Conservation (phyloP, 1,284 basidiomycete genomes). For the Moesziomyces sp. region DNA sequence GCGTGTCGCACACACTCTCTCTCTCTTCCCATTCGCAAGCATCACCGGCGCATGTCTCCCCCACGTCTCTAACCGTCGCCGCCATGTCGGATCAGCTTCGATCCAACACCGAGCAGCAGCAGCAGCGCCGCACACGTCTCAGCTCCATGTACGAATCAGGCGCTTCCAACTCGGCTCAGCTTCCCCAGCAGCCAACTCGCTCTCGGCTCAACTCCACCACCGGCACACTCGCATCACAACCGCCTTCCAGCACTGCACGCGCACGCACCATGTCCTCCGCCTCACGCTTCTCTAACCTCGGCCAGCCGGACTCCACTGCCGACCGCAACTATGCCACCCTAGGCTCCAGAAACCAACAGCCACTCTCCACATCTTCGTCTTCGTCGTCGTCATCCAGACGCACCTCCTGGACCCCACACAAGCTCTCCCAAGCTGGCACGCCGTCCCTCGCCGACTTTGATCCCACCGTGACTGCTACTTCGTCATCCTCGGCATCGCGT, state of each 20-base stretch:
- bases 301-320: constrained; percentile 1
- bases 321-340: constrained; percentile 28
- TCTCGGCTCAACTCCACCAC: constrained; percentile 5
- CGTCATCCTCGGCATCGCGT: constrained; percentile 8
- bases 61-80: not conserved
- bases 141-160: constrained; percentile 24
- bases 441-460: constrained; percentile 27
- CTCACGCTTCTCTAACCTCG: not conserved
- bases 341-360: constrained; percentile 10
- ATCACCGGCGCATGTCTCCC: constrained; percentile 11
- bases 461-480: constrained; percentile 7
- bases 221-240: not conserved
- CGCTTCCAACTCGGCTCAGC: constrained; percentile 1
- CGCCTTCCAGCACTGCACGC: constrained; percentile 15
- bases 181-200: constrained; percentile 5
- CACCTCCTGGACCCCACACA: constrained; percentile 36
- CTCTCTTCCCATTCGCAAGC: not conserved
- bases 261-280: constrained; percentile 37
- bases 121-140: constrained; percentile 14
- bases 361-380: constrained; percentile 9
- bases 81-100: constrained; percentile 33
- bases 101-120: constrained; percentile 7
- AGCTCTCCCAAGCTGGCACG: constrained; percentile 9
- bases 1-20: too few species aligned
- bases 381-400: constrained; percentile 18